Conservation (phyloP, 2,329 filamentous ascomycete genomes). For the Trichoderma arundinaceum region DNA sequence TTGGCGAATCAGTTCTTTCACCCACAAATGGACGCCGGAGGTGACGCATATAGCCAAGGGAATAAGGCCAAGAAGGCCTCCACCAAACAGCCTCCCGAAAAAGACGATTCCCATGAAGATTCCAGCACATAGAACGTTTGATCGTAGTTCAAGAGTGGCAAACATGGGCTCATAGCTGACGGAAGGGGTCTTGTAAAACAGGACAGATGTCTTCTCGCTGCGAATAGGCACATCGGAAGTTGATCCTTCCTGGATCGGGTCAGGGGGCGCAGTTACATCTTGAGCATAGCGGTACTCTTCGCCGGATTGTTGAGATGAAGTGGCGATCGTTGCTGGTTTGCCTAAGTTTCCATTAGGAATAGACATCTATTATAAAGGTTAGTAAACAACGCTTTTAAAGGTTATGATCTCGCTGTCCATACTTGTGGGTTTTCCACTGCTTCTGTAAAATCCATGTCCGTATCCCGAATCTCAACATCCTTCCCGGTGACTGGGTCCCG, state of each 20-base stretch:
- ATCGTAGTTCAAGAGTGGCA: constrained; percentile 72
- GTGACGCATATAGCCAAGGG: constrained; percentile 73
- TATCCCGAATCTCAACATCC: constrained; percentile 84
- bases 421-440: constrained; percentile 74
- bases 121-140: constrained; percentile 70
- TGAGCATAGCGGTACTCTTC: constrained; percentile 84
- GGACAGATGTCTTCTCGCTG: constrained; percentile 93
- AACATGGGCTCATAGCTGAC: constrained; percentile 92
- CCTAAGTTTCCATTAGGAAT: constrained; percentile 89
- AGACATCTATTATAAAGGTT: constrained; percentile 61
- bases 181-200: constrained; percentile 92
- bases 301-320: constrained; percentile 71
- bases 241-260: constrained; percentile 78
- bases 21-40: constrained; percentile 85
- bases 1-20: constrained; percentile 82
- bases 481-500: constrained; percentile 89
- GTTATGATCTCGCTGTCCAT: constrained; percentile 29
- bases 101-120: constrained; percentile 77
- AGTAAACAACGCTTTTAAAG: background rate
- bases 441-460: constrained; percentile 70
- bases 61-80: constrained; percentile 75
- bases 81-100: constrained; percentile 79
- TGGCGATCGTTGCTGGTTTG: constrained; percentile 74
- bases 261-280: constrained; percentile 88
- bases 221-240: constrained; percentile 95